Base-by-base conservation (phyloP, 306 rosid genomes). In the Alnus rubra region DNA sequence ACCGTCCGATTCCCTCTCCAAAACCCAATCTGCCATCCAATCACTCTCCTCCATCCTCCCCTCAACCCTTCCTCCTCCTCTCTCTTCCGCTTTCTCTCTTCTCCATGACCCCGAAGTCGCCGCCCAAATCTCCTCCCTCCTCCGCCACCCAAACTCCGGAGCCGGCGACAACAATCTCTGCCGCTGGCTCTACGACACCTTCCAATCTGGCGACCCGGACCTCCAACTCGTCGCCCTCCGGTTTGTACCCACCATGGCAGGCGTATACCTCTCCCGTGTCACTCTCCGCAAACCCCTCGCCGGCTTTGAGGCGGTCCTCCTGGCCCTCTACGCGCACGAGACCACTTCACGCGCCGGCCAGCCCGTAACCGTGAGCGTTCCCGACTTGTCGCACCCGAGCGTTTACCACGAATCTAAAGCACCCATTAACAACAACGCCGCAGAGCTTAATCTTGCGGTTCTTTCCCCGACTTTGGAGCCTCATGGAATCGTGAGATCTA, bases 121-220 rank as follows among this genome's bases (percentile, higher is more conserved):
- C 76, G n/a, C 87, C 78, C 55, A 71, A 6, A 88, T 94, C 78
- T 84, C 88, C 68, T 0, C 82, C 81, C 97, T 90, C 81, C 97
- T 92, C 86, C 88, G 88, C 62, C 39, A 74, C 2, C 87, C 94
- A 0, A 69, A 85, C 89, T 90, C 97, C 73, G 97, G 97, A 70
- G 44, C 91, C 18, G 91, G 97, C 47, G 90, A 90, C 74, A 88
- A 91, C 88, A 80, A 84, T 59, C 90, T 92, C 70, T 94, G 97
- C 63, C 92, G 93, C 0, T 92, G 98, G 98, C 93, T 94, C 59
- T 94, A 92, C 64, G 97, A 94, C 77, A 83, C 95, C 48, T 90
- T 94, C 88, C 98, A 92, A 78, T 88, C 88, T 9, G 76, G 69
- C 18, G 81, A 87, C 69, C 49, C 88, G 0, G 84, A 80, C 8